Base-by-base conservation (phyloP, 176 grass and related monocot genomes). In the Musa schizocarpa region DNA sequence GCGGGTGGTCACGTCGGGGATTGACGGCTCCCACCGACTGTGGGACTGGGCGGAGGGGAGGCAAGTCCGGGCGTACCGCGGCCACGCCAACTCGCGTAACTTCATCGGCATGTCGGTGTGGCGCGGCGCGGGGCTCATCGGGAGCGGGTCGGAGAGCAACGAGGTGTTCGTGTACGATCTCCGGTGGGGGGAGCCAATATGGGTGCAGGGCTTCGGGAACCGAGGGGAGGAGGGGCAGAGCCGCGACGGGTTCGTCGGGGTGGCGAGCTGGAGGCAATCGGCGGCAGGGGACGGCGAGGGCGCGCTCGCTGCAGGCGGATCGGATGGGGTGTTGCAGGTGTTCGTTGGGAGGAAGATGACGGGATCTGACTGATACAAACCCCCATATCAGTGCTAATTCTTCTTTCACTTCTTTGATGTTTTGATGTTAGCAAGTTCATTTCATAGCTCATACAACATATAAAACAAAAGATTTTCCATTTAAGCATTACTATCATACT, bases 101-200 rank as follows among this genome's bases (percentile, higher is more conserved):
- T 98, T 98, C 80, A 84, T 98, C 53, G 94, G 94, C 23, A 89
- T 98, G 94, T 88, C 86, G 13, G 76, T 98, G 73, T 98, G 94
- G 94, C 83, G 86, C 8, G 68, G 54, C 0, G 80, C 65, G 0
- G 90, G 88, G 8, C 88, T 98, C 10, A 65, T 93, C 12, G 94
- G 85, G 26, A 91, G 90, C 23, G 94, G 94, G 0, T 98, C 94
- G 13, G 90, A 98, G 86, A 91, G 80, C 78, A 87, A 85, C 56
- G 84, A 93, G 80, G 88, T 98, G 72, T 98, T 93, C 82, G 94
- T 98, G 29, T 91, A 98, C 84, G 94, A 98, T 68, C 83, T 98
- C 63, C 68, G 88, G 16, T 98, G 94, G 94, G 79, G 73, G 65
- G 85, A 83, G 53, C 90, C 94, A 20, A 76, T 98, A 43, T 98